Evolutionary conservation across 257 asterid species (phyloP).

Genomic region (Solanum megistacrolobum): DNA sequence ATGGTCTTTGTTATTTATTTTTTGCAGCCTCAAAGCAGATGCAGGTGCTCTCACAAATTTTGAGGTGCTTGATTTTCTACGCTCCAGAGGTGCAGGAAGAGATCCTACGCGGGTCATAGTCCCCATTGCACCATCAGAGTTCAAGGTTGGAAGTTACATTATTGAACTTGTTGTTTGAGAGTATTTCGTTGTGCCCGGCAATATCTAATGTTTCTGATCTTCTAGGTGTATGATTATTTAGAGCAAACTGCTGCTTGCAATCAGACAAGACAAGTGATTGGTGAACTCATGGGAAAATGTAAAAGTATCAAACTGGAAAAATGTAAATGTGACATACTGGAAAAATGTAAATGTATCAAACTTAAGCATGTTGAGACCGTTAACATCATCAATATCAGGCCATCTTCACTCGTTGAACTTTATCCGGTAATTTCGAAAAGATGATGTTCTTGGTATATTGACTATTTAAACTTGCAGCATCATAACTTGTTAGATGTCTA

Average conservation of each 20-base stretch:
- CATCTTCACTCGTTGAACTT: constrained; percentile 41
- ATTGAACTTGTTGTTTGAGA: neutral
- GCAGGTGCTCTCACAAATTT: constrained; percentile 65
- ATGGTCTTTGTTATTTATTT: neutral
- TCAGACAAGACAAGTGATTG: constrained; percentile 43
- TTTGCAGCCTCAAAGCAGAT: constrained; percentile 39
- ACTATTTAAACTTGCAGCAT: neutral
- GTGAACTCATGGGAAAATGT: constrained; percentile 34
- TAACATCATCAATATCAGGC: constrained; percentile 58
- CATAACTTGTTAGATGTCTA: neutral
- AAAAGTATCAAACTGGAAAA: constrained; percentile 38
- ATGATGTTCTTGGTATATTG: neutral
- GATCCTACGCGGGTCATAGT: constrained; percentile 61
- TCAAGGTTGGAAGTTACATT: constrained; percentile 40
- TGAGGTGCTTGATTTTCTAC: constrained; percentile 67
- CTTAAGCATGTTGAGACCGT: constrained; percentile 68
- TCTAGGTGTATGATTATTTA: constrained; percentile 60
- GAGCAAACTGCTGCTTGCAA: constrained; percentile 53
- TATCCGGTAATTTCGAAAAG: constrained; percentile 32
- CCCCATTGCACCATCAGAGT: constrained; percentile 53
- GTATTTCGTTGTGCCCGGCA: neutral
- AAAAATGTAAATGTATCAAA: constrained; percentile 35
- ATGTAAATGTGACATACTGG: constrained; percentile 19
- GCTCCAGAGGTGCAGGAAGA: constrained; percentile 75
- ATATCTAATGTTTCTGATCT: neutral